Base-by-base conservation (phyloP, 2,329 filamentous ascomycete species). In the Seiridium cupressi region DNA sequence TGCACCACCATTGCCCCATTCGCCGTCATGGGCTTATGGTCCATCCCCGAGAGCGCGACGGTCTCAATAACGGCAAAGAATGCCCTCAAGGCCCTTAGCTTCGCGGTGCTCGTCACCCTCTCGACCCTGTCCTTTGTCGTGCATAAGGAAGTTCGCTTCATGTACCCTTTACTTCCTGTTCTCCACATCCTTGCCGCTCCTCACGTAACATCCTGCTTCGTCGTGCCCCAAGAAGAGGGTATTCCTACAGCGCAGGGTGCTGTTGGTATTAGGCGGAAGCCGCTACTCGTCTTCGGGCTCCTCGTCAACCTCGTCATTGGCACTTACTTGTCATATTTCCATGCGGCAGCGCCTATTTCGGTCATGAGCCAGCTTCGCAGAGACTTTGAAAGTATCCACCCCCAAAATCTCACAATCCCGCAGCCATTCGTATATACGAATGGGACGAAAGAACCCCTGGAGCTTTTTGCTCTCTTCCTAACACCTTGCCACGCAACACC, bases 141-240 rank as follows among this genome's bases (percentile, higher is more conserved):
- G 1, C 95, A 99, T 78, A 99, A 99, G 74, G 95, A 99, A 81
- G 91, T 97, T 67, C 92, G 95, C 69, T 99, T 99, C 79, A 91
- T 98, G 66, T 97, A 96, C 69, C 94, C 95, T 1, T 83, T 99
- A 18, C 83, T 98, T 1, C 94, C 95, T 1, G 83, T 89, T n/a
- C 83, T 99, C 5, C 92, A 95, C 72, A 79, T 97, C 63, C 79
- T 98, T 44, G 86, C 91, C 1, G 92, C 92, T 0, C 84, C 86
- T 0, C 82, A 87, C 3, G 76, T 91, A 13, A 79, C 84, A 3
- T 73, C 79, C 7, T 93, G 91, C 77, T 92, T 94, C 72, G 76
- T 77, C 7, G 79, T 76, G 34, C 69, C 74, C 13, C 61, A 70
- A 13, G 64, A 71, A 36, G 58, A 70, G 18, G 60, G 68, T 58